phyloP scores from a whole-genome alignment of 257 asterid genomes.

The Jaltomata sinuosa region DNA sequence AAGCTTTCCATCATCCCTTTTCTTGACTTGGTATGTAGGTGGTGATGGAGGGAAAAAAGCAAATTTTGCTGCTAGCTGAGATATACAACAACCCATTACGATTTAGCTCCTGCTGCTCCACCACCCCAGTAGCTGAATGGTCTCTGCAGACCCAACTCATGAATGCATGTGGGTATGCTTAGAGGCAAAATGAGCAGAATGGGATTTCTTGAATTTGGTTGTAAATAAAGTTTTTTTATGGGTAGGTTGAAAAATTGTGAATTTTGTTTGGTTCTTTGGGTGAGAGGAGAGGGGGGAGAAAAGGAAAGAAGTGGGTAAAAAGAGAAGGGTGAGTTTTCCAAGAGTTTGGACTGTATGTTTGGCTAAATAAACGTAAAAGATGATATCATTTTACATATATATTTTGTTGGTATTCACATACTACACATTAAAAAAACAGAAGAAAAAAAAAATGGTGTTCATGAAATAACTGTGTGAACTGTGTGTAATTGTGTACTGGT shows the following conservation, averaged over 20 bases:
- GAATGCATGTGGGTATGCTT: constrained; percentile 36
- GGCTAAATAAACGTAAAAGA: constrained; percentile 21
- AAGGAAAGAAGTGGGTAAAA: not conserved
- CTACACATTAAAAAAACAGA: not conserved
- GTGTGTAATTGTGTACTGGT: not conserved
- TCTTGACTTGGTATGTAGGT: constrained; percentile 81
- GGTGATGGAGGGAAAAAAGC: constrained; percentile 97
- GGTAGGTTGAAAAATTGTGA: not conserved
- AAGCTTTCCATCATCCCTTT: constrained; percentile 65
- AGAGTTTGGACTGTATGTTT: constrained; percentile 16
- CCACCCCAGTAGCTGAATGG: constrained; percentile 9
- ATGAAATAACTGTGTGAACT: not conserved
- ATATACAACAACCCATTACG: constrained; percentile 75
- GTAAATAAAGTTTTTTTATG: not conserved
- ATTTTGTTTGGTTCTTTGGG: constrained; percentile 15
- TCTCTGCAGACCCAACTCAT: constrained; percentile 37
- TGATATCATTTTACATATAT: not conserved
- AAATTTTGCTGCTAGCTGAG: constrained; percentile 90
- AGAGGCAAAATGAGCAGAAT: not conserved
- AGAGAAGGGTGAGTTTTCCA: constrained; percentile 11
- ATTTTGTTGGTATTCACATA: not conserved
- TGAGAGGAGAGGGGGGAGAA: constrained; percentile 7
- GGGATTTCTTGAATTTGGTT: constrained; percentile 9
- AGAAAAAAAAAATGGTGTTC: not conserved
- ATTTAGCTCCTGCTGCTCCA: constrained; percentile 2